Evolutionary conservation across 2,329 filamentous ascomycete genomes (phyloP).

Genomic region (Neonectria ditissima): DNA sequence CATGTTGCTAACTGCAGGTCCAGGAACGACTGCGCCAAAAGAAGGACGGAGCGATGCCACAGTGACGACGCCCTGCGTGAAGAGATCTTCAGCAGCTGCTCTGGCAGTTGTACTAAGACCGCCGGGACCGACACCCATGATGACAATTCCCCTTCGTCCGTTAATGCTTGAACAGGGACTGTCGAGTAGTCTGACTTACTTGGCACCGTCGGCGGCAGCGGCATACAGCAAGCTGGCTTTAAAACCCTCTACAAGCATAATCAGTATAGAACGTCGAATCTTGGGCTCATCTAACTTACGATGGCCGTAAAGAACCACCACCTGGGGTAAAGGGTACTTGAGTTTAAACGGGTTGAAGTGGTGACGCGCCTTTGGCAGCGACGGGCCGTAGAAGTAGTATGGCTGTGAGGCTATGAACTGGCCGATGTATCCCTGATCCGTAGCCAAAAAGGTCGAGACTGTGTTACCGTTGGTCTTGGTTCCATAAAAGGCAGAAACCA

Average conservation of each 20-base stretch:
- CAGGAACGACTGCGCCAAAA: conserved; percentile 4
- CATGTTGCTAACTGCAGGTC: conserved; percentile 2
- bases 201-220: conserved; percentile 3
- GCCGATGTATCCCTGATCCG: conserved; percentile 7
- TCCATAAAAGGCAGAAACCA: conserved; percentile 1
- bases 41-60: conserved; percentile 6
- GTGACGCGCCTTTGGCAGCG: not conserved
- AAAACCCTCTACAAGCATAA: conserved; percentile 1
- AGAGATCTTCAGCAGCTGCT: conserved; percentile 2
- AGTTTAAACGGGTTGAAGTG: conserved; percentile 6
- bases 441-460: not conserved
- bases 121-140: conserved; percentile 6
- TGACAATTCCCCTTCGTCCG: conserved; percentile 3
- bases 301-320: conserved; percentile 7
- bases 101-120: conserved; percentile 2
- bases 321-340: not conserved
- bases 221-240: conserved; percentile 1
- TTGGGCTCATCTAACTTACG: not conserved
- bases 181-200: too few relatives aligned
- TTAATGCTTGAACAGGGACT: not conserved
- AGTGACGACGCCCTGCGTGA: not conserved
- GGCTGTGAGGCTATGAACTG: conserved; percentile 9
- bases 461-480: conserved; percentile 13
- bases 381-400: conserved; percentile 2
- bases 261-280: not conserved